Percentiles rank a stretch among this genome's conserved stretches.
phyloP scores from a whole-genome alignment of 192 early-diverging fungal genomes.

The Piromyces finnis region DNA sequence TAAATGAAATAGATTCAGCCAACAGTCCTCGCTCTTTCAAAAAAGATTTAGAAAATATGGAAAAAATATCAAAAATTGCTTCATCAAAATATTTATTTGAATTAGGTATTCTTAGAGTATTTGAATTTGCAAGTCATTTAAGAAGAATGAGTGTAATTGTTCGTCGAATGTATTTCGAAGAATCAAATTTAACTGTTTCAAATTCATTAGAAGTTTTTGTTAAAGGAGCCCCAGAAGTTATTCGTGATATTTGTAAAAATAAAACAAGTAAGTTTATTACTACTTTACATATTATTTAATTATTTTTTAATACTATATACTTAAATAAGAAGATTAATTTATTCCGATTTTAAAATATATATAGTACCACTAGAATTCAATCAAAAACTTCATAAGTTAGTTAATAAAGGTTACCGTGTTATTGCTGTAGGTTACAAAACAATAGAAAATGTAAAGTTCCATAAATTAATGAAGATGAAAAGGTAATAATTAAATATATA shows the following conservation, averaged over 20 bases:
- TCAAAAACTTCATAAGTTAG: neutral
- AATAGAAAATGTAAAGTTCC: neutral
- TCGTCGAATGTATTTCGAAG: constrained; percentile 10
- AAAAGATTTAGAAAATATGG: too few species aligned
- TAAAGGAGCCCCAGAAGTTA: constrained; percentile 95
- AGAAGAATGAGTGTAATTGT: constrained; percentile 88
- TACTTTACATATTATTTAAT: too few species aligned
- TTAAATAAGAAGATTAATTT: neutral
- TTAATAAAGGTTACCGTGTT: neutral
- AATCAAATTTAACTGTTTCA: neutral
- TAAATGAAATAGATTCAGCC: neutral
- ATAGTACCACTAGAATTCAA: neutral
- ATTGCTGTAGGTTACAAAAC: neutral
- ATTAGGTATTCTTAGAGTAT: constrained; percentile 35
- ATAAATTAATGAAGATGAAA: neutral
- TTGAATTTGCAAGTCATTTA: constrained; percentile 82
- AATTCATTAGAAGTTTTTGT: constrained; percentile 56
- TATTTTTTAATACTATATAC: neutral
- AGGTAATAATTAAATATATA: neutral
- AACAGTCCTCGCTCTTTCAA: neutral
- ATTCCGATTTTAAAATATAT: too few species aligned
- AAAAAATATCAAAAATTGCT: neutral
- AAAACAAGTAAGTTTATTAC: constrained; percentile 40
- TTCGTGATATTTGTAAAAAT: constrained; percentile 68
- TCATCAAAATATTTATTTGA: constrained; percentile 12